Evolutionary conservation across 305 asterid genomes (phyloP), one percentile per base, ranked within the genome.

Genomic region (Rubia occidens): DNA sequence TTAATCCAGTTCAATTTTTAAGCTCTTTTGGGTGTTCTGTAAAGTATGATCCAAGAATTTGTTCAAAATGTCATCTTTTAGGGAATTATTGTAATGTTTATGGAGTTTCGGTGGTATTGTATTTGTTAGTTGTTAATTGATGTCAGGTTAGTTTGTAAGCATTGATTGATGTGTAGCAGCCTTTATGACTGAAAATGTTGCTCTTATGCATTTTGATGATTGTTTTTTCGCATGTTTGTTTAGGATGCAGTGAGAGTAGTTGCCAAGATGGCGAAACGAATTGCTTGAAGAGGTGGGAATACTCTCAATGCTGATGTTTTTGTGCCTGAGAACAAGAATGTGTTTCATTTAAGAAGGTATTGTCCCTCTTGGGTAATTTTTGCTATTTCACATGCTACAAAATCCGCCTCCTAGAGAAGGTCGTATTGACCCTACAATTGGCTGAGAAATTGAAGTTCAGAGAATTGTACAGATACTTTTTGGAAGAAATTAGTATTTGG

Each of bases 221-320:
- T 21, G 10, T 15, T 24, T 66, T 10, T 35, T 0, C n/a, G 63
- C 9, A 29, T 11, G 20, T 42, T 49, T 60, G 54, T 18, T 61
- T 79, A 92, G 98, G 98, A 92, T 82, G 96, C 64, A 73, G 87
- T 92, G 67, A 96, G 98, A 77, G 86, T 92, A 66, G 95, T 92
- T 66, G 88, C 96, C 56, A 92, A 85, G 72, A 67, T 92, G 70
- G 89, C 96, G 15, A 96, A 92, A 60, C 89, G 98, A 77, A 88
- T 92, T 77, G 95, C 98, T 76, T 86, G 93, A 74, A 83, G 81
- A 68, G 95, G 94, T 55, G 96, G 96, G 51, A 89, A 89, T 82
- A 91, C 89, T 77, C 95, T 89, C 40, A 81, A 20, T 73, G 96
- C 98, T 74, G 98, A 89, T 77, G 76, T 92, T 74, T 92, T 89